A percentile compares a stretch with the other conserved stretches of the same genome.
These are phyloP conservation scores for Bassia scoparia DNA, from an alignment of 148 eudicot species.

Conservation along the genomic window DNA sequence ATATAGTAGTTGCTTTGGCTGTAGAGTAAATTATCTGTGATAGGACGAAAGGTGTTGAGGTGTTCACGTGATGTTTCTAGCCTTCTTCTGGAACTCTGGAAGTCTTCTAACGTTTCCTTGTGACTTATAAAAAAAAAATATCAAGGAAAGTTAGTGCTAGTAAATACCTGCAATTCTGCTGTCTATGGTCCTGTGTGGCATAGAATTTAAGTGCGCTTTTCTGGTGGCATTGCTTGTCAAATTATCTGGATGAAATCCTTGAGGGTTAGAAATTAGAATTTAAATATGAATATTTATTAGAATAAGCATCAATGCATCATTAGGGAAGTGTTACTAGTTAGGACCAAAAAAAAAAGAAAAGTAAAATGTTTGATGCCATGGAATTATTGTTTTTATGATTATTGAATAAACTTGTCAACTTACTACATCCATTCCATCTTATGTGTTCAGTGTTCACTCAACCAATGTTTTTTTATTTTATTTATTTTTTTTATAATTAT, in stretches of 20 bases:
- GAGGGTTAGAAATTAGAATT: background rate
- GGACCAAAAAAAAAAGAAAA: background rate
- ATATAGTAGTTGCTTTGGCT: slow-evolving; percentile 8
- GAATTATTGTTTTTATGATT: too few species aligned
- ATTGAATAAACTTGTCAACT: background rate
- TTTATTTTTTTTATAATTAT: too few species aligned
- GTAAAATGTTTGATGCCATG: too few species aligned
- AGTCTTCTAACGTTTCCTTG: too few species aligned
- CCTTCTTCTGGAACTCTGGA: background rate
- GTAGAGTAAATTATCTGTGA: background rate
- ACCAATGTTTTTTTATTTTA: background rate
- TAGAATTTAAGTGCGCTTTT: background rate
- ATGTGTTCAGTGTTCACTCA: background rate
- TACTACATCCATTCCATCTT: background rate
- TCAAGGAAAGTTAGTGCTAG: background rate
- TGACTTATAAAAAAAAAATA: too few species aligned
- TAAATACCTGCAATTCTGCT: background rate
- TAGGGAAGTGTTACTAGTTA: background rate
- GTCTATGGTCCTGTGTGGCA: background rate
- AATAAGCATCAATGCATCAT: background rate
- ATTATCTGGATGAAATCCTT: background rate
- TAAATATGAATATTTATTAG: too few species aligned
- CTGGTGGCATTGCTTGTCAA: background rate
- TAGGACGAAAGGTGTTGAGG: background rate
- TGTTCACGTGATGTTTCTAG: background rate